Base-by-base conservation (phyloP, 139 green algal genomes). In the Limnomonas spitsbergensis region DNA sequence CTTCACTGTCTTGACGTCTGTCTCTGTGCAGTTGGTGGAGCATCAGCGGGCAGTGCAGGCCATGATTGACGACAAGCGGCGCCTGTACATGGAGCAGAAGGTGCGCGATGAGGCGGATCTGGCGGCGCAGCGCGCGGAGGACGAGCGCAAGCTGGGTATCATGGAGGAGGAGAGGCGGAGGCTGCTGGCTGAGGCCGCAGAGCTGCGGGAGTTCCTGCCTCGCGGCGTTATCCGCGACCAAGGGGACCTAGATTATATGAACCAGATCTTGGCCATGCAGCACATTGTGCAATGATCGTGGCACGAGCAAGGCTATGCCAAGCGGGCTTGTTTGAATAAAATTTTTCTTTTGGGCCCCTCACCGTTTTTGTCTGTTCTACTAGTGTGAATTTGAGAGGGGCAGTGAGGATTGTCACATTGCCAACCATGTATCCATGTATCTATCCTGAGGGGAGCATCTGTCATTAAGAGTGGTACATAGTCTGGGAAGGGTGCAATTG, bases 21-120 rank as follows among this genome's bases (percentile, higher is more conserved):
- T n/a, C n/a, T n/a, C n/a, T n/a, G n/a, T 56, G 4, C 75, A 81
- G 78, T 66, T 84, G 71, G 69, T 82, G 36, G 91, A 95, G 83
- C 93, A 97, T 84, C 82, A 85, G 76, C 84, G 90, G 2, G 91
- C 92, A 72, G 91, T 95, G 66, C 88, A 96, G 76, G 79, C 83
- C 2, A 84, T 97, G 69, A 82, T 95, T 35, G 85, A 85, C 24
- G 87, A 93, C 78, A 91, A 92, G 82, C 83, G 89, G 40, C 82
- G 78, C 24, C 85, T 92, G 78, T 94, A 88, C 77, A 84, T 93
- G 75, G 88, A 87, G 54, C 75, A 78, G 38, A 83, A 87, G 38
- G 71, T 84, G 80, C 83, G 87, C 70, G 92, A 94, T 54, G 82
- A 86, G 69, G 90, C 83, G 7, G 85, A 89, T 54, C 75, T 89